A percentile compares a stretch with the other conserved stretches of the same genome.
Conservation (phyloP, 345 rosid species). For the Ceriops zippeliana region DNA sequence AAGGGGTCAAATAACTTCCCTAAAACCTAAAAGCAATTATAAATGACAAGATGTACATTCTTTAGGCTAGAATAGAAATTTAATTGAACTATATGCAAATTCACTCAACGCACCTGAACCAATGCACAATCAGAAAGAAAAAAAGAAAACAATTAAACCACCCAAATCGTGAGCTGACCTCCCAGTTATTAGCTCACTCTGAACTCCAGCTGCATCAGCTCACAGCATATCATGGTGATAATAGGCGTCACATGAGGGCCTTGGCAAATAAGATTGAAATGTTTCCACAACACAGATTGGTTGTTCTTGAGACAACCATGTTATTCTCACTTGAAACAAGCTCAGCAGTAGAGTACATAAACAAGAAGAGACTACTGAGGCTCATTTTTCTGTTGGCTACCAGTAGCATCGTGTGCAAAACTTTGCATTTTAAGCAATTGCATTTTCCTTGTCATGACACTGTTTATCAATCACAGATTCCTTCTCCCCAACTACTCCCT, state of each 20-base stretch:
- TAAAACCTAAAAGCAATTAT: too few relatives aligned
- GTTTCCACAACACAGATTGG: background rate
- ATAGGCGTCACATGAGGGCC: background rate
- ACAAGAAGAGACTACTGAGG: background rate
- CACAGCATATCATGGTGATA: background rate
- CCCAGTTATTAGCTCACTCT: too few relatives aligned
- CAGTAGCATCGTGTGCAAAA: too few relatives aligned
- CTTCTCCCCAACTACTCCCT: background rate
- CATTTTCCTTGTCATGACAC: background rate
- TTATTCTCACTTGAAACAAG: too few relatives aligned
- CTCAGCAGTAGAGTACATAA: slow-evolving; percentile 4
- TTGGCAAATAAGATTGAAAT: background rate
- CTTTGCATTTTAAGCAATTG: background rate
- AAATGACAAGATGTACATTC: too few relatives aligned
- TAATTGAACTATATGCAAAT: too few relatives aligned
- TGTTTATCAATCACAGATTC: background rate
- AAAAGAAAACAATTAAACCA: too few relatives aligned
- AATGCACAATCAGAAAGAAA: too few relatives aligned
- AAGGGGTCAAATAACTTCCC: too few relatives aligned
- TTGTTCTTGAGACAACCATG: background rate
- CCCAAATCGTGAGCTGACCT: too few relatives aligned
- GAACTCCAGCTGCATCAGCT: background rate
- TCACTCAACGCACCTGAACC: too few relatives aligned
- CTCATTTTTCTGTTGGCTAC: background rate
- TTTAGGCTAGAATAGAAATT: too few relatives aligned